A percentile compares a stretch with the other conserved stretches of the same genome.
Conservation (phyloP, 345 rosid species). For the Streptanthus diversifolius region DNA sequence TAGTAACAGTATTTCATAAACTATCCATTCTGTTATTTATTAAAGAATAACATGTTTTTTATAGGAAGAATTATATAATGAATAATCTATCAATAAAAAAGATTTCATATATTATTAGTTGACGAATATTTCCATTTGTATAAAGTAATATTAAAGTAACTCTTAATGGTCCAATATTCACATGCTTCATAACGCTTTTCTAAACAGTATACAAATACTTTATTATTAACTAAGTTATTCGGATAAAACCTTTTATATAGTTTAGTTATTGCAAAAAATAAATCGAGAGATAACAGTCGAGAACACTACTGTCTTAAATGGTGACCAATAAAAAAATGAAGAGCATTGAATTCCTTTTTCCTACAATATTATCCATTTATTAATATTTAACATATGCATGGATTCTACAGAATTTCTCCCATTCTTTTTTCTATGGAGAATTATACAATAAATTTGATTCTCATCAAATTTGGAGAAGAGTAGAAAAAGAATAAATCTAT, state of each 20-base stretch:
- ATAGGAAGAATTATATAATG: neutral
- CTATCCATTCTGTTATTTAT: neutral
- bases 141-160: constrained; percentile 6
- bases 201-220: neutral
- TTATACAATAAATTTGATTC: too few species aligned
- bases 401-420: too few species aligned
- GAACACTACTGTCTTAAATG: neutral
- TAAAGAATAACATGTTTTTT: neutral
- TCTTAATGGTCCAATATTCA: constrained; percentile 18
- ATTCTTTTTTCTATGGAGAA: too few species aligned
- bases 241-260: neutral
- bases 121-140: constrained; percentile 16
- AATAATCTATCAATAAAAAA: constrained; percentile 5
- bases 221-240: neutral
- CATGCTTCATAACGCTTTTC: constrained; percentile 20
- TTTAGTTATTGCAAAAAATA: neutral
- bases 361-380: too few species aligned
- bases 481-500: neutral
- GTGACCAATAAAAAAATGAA: neutral
- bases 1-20: neutral
- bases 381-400: too few species aligned
- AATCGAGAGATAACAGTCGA: neutral
- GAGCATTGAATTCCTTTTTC: neutral
- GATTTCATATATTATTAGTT: constrained; percentile 12
- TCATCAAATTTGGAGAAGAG: neutral